A percentile compares a stretch with the other conserved stretches of the same genome.
phyloP scores from a whole-genome alignment of 306 rosid genomes.

The Vachellia pachyceras region DNA sequence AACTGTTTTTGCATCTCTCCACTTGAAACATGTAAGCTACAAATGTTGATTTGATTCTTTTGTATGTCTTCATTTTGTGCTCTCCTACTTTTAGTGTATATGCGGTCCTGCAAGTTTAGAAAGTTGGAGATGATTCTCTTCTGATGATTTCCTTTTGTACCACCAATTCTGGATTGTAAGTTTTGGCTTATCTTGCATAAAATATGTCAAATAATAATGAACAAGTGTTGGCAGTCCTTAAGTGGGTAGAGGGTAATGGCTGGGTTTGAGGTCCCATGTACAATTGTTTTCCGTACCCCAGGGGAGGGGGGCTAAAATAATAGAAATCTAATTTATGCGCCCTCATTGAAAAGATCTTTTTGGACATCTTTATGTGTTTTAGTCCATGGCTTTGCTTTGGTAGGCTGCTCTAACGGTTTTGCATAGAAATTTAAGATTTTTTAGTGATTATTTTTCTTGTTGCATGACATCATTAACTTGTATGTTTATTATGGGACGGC shows the following conservation, averaged over 20 bases:
- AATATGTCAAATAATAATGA: neutral
- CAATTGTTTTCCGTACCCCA: too few relatives aligned
- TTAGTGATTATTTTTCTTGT: neutral
- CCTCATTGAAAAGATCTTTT: neutral
- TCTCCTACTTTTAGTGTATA: neutral
- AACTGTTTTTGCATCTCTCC: slow-evolving; percentile 11
- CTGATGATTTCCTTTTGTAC: slow-evolving; percentile 21
- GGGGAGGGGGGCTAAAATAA: too few relatives aligned
- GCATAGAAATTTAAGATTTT: neutral
- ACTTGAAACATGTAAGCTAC: slow-evolving; percentile 6
- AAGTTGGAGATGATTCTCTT: neutral
- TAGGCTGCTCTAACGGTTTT: neutral
- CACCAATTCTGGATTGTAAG: slow-evolving; percentile 21
- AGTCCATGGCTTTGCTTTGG: neutral
- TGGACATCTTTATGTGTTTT: neutral
- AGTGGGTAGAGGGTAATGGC: slow-evolving; percentile 15
- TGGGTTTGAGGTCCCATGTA: neutral
- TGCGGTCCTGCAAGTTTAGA: neutral
- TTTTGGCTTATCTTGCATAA: neutral
- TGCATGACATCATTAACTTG: neutral
- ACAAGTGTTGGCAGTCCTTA: slow-evolving; percentile 1
- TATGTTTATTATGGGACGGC: neutral
- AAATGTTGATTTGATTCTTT: neutral
- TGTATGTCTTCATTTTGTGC: neutral
- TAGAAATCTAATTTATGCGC: too few relatives aligned